A percentile compares a stretch with the other conserved stretches of the same genome.
These are phyloP conservation scores for Rhododendron simsii DNA, from an alignment of 148 eudicot genomes.

Conservation along the genomic window DNA sequence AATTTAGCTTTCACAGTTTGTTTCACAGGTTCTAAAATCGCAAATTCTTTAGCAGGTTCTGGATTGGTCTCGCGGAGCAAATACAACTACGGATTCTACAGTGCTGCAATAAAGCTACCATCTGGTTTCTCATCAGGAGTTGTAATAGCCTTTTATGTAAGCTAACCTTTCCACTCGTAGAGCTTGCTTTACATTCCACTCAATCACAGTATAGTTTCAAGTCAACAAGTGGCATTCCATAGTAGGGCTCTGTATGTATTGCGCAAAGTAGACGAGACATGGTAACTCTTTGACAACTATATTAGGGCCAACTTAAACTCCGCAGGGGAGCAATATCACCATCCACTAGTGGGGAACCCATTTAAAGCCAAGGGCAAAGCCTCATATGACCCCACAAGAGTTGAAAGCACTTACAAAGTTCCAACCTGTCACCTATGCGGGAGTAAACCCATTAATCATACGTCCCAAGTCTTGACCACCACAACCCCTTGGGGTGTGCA, in stretches of 20 bases:
- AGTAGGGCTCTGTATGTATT: neutral
- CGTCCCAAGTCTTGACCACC: neutral
- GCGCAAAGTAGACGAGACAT: neutral
- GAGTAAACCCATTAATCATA: neutral
- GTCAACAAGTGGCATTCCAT: neutral
- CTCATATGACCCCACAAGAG: neutral
- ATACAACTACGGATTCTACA: constrained; percentile 77
- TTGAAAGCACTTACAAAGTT: neutral
- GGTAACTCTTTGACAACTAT: neutral
- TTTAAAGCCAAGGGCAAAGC: neutral
- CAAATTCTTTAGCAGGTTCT: constrained; percentile 42
- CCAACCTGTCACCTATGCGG: neutral
- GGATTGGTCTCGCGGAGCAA: constrained; percentile 58
- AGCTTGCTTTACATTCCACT: neutral
- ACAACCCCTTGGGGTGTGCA: neutral
- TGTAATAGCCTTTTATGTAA: constrained; percentile 87
- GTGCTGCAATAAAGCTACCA: constrained; percentile 80
- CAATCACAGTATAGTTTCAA: neutral
- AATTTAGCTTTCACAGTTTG: neutral
- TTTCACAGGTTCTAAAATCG: neutral
- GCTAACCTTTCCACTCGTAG: constrained; percentile 6
- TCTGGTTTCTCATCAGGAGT: constrained; percentile 86
- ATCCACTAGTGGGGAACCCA: neutral
- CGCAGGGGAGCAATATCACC: neutral
- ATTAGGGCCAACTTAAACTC: neutral